Percentiles rank a stretch among this genome's conserved stretches.
phyloP scores from a whole-genome alignment of 495 filamentous ascomycete genomes.

The Aspergillus bridgeri region DNA sequence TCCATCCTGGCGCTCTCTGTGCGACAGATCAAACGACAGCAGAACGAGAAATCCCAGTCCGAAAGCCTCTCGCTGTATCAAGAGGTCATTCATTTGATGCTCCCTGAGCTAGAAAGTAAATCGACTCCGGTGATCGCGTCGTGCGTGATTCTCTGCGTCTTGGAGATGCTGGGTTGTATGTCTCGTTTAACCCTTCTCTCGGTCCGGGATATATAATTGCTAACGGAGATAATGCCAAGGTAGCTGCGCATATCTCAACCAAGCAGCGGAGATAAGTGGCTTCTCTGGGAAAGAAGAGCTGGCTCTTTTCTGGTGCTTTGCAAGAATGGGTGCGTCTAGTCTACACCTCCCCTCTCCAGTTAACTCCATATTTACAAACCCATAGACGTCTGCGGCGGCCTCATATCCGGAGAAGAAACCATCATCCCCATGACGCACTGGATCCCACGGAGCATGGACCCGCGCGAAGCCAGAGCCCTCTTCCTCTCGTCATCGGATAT shows the following conservation, averaged over 20 bases:
- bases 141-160: conserved; percentile 39
- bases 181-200: background rate
- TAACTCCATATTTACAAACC: background rate
- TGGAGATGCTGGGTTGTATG: conserved; percentile 43
- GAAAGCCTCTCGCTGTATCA: conserved; percentile 44
- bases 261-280: conserved; percentile 35
- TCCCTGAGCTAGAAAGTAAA: conserved; percentile 36
- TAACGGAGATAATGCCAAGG: too few relatives aligned
- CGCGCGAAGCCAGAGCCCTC: conserved; percentile 22
- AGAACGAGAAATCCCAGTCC: conserved; percentile 33
- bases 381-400: conserved; percentile 41
- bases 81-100: conserved; percentile 38
- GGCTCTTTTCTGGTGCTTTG: conserved; percentile 48
- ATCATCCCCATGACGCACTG: conserved; percentile 31
- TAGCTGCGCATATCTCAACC: conserved; percentile 43
- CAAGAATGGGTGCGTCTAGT: conserved; percentile 39
- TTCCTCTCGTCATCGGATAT: conserved; percentile 26
- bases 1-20: conserved; percentile 44
- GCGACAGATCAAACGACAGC: conserved; percentile 41
- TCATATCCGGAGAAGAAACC: conserved; percentile 41
- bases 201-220: too few relatives aligned
- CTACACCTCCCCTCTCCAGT: background rate
- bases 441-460: conserved; percentile 29
- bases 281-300: conserved; percentile 41
- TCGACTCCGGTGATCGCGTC: conserved; percentile 38